A percentile compares a stretch with the other conserved stretches of the same genome.
Evolutionary conservation across 2,329 filamentous ascomycete genomes (phyloP).

Genomic region (Monosporascus ibericus): DNA sequence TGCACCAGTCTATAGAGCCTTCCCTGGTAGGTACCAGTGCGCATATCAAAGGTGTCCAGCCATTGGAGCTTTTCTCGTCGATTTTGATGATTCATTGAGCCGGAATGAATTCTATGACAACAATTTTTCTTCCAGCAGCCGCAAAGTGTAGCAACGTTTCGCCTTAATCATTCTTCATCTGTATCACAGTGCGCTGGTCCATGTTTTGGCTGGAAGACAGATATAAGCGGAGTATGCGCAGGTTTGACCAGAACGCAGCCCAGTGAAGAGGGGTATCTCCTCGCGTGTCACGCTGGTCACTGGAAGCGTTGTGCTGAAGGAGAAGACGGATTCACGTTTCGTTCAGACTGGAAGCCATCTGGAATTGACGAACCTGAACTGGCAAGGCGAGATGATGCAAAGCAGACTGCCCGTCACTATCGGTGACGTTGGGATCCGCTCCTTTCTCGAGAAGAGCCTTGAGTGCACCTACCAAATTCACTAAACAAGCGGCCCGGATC

Average conservation of each 20-base stretch:
- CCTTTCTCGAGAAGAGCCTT: neutral
- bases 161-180: too few species aligned
- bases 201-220: neutral
- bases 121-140: too few species aligned
- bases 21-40: too few species aligned
- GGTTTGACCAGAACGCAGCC: neutral
- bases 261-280: neutral
- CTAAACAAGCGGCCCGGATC: neutral
- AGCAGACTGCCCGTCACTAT: neutral
- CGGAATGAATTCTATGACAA: too few species aligned
- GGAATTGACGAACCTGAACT: neutral
- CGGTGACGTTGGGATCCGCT: neutral
- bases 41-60: too few species aligned
- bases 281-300: neutral
- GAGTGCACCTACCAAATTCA: neutral
- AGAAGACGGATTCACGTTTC: neutral
- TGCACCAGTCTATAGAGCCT: too few species aligned
- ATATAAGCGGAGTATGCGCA: neutral
- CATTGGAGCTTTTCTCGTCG: too few species aligned
- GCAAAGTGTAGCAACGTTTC: too few species aligned
- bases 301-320: neutral
- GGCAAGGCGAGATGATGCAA: neutral
- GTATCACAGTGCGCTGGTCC: too few species aligned
- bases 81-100: too few species aligned
- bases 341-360: neutral